phyloP scores from a whole-genome alignment of 2,329 filamentous ascomycete species.

The Beauveria australis region DNA sequence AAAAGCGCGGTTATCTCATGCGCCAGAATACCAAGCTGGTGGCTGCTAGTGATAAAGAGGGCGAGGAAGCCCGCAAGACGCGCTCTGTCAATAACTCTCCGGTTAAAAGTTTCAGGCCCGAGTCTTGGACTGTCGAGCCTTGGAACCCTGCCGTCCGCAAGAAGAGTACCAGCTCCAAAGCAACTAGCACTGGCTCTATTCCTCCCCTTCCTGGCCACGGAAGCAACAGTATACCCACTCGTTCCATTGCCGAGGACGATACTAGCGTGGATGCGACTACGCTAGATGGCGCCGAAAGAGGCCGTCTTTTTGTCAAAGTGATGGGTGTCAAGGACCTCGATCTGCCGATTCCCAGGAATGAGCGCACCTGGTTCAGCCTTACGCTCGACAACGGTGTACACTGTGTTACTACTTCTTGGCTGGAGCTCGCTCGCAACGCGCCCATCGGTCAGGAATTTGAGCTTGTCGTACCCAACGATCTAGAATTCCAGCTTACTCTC shows the following conservation, averaged over 20 bases:
- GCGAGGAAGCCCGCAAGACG: constrained; percentile 45
- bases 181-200: constrained; percentile 47
- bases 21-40: constrained; percentile 97
- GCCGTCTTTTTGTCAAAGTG: constrained; percentile 95
- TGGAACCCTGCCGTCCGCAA: constrained; percentile 80
- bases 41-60: constrained; percentile 73
- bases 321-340: constrained; percentile 95
- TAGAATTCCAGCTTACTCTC: constrained; percentile 97
- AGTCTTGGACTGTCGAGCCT: constrained; percentile 93
- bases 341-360: constrained; percentile 79
- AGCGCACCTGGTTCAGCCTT: constrained; percentile 88
- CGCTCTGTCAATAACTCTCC: constrained; percentile 62
- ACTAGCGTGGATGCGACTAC: constrained; percentile 45
- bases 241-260: constrained; percentile 65
- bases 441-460: constrained; percentile 98
- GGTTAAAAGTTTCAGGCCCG: constrained; percentile 67
- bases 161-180: constrained; percentile 46
- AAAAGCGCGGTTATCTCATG: constrained; percentile 99
- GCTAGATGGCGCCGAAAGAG: constrained; percentile 78
- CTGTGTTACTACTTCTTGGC: constrained; percentile 92
- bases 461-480: constrained; percentile 88
- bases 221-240: constrained; percentile 58
- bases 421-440: constrained; percentile 84
- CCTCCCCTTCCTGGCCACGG: constrained; percentile 84
- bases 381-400: constrained; percentile 98